These are phyloP conservation scores for Aspergillus heteromorphus DNA, from an alignment of 495 filamentous ascomycete species.

Conservation along the genomic window DNA sequence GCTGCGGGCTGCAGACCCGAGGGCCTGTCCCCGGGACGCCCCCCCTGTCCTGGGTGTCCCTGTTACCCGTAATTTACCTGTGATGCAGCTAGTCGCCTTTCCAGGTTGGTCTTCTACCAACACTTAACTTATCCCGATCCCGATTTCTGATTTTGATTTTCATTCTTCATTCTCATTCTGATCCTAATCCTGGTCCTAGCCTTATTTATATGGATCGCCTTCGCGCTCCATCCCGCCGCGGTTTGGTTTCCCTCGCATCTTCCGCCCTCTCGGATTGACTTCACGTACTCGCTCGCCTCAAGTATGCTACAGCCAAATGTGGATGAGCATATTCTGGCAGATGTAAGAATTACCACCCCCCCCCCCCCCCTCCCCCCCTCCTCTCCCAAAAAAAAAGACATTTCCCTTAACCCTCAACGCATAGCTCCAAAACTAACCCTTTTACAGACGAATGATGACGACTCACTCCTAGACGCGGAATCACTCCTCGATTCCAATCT, in stretches of 20 bases:
- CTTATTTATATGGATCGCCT: background rate
- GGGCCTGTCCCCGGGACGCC: constrained; percentile 8
- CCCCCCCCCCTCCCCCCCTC: background rate
- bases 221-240: background rate
- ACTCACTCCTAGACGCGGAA: constrained; percentile 32
- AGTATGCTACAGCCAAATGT: constrained; percentile 32
- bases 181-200: background rate
- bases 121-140: no score
- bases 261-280: background rate
- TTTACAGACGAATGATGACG: constrained; percentile 38
- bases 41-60: constrained; percentile 7
- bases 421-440: background rate
- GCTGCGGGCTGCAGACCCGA: constrained; percentile 4
- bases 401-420: no score
- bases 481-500: constrained; percentile 38
- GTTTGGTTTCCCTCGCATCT: constrained; percentile 1
- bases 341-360: constrained; percentile 29
- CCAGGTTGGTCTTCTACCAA: no score
- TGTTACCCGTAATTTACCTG: constrained; percentile 5
- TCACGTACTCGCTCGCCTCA: background rate
- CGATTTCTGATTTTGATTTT: no score
- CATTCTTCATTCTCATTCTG: no score
- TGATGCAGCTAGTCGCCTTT: background rate
- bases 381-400: no score
- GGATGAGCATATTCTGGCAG: constrained; percentile 33